These are phyloP conservation scores for Epichloe glyceriae DNA, from an alignment of 2,329 filamentous ascomycete species.

Conservation along the genomic window DNA sequence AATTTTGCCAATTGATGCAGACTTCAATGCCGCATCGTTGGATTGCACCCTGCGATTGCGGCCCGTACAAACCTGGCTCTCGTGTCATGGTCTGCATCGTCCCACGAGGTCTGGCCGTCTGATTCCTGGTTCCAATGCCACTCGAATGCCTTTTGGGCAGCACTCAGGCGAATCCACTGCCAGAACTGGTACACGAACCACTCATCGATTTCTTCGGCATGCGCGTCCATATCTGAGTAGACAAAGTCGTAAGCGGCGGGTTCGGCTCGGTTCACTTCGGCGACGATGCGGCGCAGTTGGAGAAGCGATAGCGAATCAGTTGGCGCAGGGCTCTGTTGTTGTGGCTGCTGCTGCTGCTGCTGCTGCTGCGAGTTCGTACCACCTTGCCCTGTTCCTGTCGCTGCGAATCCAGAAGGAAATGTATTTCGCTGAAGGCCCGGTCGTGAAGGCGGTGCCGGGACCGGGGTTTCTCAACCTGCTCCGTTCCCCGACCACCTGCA, in stretches of 20 bases:
- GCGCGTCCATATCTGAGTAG: slow-evolving; percentile 58
- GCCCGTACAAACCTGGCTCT: slow-evolving; percentile 43
- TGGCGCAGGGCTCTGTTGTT: slow-evolving; percentile 20
- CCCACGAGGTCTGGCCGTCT: slow-evolving; percentile 41
- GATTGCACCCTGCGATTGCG: slow-evolving; percentile 32
- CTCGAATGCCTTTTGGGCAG: slow-evolving; percentile 65
- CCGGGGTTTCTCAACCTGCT: slow-evolving; percentile 22
- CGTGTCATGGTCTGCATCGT: slow-evolving; percentile 44
- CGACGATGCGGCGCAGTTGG: slow-evolving; percentile 60
- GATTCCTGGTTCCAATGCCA: slow-evolving; percentile 54
- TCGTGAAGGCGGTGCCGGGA: slow-evolving; percentile 6
- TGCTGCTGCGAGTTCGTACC: slow-evolving; percentile 6
- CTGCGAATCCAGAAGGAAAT: slow-evolving; percentile 11
- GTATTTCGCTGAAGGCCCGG: slow-evolving; percentile 14
- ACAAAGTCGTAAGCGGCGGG: slow-evolving; percentile 73
- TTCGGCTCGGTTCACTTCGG: slow-evolving; percentile 58
- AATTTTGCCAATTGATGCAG: slow-evolving; percentile 42
- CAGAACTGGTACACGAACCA: slow-evolving; percentile 92
- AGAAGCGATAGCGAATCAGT: slow-evolving; percentile 63
- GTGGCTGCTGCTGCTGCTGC: slow-evolving; percentile 15
- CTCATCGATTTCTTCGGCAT: slow-evolving; percentile 86
- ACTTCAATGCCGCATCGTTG: slow-evolving; percentile 34
- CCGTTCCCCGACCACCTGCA: slow-evolving; percentile 20
- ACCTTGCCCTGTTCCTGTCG: slow-evolving; percentile 8
- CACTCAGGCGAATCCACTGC: slow-evolving; percentile 67